Evolutionary conservation across 129 eudicot species (phyloP).

Genomic region (Deinandra increscens): DNA sequence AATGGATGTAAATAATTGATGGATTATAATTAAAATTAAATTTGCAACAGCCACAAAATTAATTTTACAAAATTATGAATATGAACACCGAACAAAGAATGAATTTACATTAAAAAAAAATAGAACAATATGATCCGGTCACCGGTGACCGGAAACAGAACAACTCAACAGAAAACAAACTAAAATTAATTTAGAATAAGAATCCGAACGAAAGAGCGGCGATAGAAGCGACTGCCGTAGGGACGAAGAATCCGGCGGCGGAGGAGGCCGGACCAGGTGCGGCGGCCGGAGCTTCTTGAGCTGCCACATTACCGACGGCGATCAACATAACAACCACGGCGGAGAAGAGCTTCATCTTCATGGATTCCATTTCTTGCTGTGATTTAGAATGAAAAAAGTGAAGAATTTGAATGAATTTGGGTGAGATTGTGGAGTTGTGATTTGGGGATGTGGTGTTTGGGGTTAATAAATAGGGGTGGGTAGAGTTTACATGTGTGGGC

Average conservation of each 20-base stretch:
- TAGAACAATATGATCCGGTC: constrained; percentile 5
- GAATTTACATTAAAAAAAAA: constrained; percentile 10
- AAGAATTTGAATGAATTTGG: not conserved
- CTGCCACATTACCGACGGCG: constrained; percentile 35
- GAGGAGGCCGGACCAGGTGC: constrained; percentile 45
- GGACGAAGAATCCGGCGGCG: constrained; percentile 38
- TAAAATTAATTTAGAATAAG: constrained; percentile 21
- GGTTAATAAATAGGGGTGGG: constrained; percentile 22
- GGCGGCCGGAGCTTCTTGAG: constrained; percentile 41
- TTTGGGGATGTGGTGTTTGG: not conserved
- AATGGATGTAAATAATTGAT: no score
- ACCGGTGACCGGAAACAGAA: constrained; percentile 10
- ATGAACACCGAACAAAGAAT: constrained; percentile 15
- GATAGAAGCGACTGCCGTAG: constrained; percentile 31
- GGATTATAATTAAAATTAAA: no score
- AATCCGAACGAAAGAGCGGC: constrained; percentile 37
- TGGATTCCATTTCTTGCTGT: constrained; percentile 37
- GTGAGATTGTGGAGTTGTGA: not conserved
- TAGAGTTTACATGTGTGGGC: not conserved
- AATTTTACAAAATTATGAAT: not conserved
- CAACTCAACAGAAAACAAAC: not conserved
- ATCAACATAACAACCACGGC: constrained; percentile 31
- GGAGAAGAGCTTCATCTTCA: constrained; percentile 39
- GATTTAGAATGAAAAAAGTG: not conserved
- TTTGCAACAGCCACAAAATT: no score